Evolutionary conservation across 331 rosid genomes (phyloP).

Genomic region (Prunus yedoensis): DNA sequence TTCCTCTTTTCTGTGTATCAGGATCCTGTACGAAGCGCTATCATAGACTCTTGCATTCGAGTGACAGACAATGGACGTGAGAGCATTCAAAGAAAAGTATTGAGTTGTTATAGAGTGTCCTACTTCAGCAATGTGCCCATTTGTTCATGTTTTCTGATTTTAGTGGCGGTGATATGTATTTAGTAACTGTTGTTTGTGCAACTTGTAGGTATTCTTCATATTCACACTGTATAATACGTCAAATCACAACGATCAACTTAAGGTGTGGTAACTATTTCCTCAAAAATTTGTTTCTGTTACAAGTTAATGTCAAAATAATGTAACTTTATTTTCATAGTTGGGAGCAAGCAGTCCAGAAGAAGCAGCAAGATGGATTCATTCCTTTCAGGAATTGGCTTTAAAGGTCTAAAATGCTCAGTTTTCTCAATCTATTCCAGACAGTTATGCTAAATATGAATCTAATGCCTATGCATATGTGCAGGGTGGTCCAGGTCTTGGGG

Average conservation of each 20-base stretch:
- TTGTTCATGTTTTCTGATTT: constrained; percentile 23
- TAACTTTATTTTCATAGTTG: constrained; percentile 44
- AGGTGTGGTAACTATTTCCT: constrained; percentile 42
- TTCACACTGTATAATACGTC: constrained; percentile 72
- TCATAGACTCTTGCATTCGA: constrained; percentile 74
- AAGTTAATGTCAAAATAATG: constrained; percentile 14
- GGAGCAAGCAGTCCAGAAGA: constrained; percentile 93
- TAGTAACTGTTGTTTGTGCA: constrained; percentile 21
- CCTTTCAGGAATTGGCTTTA: constrained; percentile 69
- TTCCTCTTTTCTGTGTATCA: constrained; percentile 27
- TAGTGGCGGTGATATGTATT: constrained; percentile 1
- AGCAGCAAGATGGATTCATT: constrained; percentile 89
- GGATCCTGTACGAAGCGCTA: constrained; percentile 73
- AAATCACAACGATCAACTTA: constrained; percentile 73
- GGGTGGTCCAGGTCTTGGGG: constrained; percentile 57
- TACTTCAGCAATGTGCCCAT: constrained; percentile 12
- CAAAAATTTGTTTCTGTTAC: not conserved
- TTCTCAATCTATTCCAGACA: constrained; percentile 13
- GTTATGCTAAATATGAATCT: constrained; percentile 24
- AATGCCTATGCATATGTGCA: constrained; percentile 34
- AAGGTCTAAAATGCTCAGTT: constrained; percentile 40
- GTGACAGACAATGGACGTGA: constrained; percentile 85
- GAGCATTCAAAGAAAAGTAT: constrained; percentile 80
- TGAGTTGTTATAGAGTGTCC: constrained; percentile 6
- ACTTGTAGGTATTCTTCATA: constrained; percentile 67